Percentiles rank a stretch among this genome's conserved stretches.
Evolutionary conservation across 768 basidiomycete species (phyloP).

Genomic region (Leccinum barrowsii): DNA sequence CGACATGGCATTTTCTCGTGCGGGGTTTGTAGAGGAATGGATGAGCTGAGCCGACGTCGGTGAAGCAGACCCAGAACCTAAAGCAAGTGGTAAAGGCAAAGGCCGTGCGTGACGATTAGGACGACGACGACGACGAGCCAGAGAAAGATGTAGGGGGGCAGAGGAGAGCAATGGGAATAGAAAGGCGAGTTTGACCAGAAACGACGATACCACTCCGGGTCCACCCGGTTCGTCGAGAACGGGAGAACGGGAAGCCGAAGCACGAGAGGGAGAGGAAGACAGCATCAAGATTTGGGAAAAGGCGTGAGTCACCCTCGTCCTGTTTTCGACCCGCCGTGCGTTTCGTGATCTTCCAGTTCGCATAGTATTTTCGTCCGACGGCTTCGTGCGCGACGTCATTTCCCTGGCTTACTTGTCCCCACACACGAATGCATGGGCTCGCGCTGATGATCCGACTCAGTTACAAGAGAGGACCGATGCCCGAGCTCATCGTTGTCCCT

Average conservation of each 20-base stretch:
- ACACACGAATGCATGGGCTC: background rate
- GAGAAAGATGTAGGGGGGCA: background rate
- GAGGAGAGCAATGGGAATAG: background rate
- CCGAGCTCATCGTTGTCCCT: constrained; percentile 48
- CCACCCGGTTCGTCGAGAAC: background rate
- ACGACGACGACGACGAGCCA: constrained; percentile 33
- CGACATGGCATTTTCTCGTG: background rate
- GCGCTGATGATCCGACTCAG: constrained; percentile 29
- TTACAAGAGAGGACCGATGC: constrained; percentile 64
- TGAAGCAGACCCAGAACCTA: background rate
- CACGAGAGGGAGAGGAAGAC: constrained; percentile 7
- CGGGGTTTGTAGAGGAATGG: background rate
- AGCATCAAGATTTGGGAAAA: constrained; percentile 62
- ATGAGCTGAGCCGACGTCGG: background rate
- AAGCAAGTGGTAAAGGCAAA: background rate
- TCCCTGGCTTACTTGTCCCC: background rate
- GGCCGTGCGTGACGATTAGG: constrained; percentile 52
- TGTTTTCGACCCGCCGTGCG: background rate
- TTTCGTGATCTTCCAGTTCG: constrained; percentile 7
- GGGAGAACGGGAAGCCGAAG: background rate
- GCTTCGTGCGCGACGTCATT: background rate
- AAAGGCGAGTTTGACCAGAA: background rate
- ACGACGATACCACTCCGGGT: background rate
- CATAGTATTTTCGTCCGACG: background rate
- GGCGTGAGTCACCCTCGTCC: constrained; percentile 47